These are phyloP conservation scores for Fusarium azukiicola DNA, from an alignment of 2,329 filamentous ascomycete genomes.

Conservation along the genomic window DNA sequence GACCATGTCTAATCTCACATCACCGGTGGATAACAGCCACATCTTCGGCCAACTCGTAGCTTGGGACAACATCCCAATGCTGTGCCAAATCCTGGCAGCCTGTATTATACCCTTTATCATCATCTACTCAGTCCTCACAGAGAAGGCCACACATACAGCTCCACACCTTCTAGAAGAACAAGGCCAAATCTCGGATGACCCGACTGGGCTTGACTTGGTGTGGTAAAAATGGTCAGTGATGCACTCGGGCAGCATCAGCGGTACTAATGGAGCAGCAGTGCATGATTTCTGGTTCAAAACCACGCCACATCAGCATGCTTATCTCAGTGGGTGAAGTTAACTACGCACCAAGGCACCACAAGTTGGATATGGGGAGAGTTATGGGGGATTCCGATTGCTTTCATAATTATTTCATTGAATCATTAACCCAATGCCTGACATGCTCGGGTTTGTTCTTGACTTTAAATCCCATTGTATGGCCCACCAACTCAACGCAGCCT, in stretches of 20 bases:
- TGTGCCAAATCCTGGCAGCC: not conserved
- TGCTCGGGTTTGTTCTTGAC: not conserved
- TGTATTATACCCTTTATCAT: slow-evolving; percentile 6
- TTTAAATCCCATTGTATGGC: not conserved
- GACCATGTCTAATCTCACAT: not conserved
- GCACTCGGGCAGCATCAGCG: too few relatives aligned
- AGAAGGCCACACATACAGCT: not conserved
- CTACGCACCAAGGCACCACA: not conserved
- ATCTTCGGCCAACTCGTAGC: not conserved
- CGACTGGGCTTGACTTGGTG: not conserved
- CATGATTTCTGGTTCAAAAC: not conserved
- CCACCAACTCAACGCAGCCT: too few relatives aligned
- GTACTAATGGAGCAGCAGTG: not conserved
- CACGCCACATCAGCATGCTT: not conserved
- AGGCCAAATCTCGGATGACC: slow-evolving; percentile 3
- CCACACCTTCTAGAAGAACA: not conserved
- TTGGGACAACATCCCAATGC: not conserved
- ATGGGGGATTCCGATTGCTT: not conserved
- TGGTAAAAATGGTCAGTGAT: slow-evolving; percentile 4
- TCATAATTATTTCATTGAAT: not conserved
- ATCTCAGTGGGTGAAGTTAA: not conserved
- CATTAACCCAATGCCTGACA: not conserved
- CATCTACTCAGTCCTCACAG: not conserved
- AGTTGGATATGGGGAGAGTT: not conserved
- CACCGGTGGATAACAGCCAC: not conserved